Evolutionary conservation across 805 yeast species (phyloP).

Genomic region (Barnettozyma siamensis): DNA sequence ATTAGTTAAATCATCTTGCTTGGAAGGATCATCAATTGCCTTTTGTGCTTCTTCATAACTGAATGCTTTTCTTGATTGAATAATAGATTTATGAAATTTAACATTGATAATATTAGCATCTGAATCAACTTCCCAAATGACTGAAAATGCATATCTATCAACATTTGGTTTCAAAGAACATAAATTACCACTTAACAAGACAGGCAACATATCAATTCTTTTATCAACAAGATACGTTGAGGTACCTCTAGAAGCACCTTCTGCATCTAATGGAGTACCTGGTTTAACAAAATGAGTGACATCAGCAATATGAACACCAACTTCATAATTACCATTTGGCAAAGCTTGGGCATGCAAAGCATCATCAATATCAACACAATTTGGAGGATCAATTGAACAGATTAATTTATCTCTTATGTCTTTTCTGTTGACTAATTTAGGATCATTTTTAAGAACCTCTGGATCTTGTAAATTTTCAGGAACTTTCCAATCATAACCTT

Average conservation of each 20-base stretch:
- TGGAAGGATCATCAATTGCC: constrained; percentile 73
- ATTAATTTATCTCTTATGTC: constrained; percentile 87
- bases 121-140: constrained; percentile 88
- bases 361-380: constrained; percentile 98
- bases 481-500: constrained; percentile 91
- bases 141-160: constrained; percentile 93
- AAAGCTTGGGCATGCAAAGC: constrained; percentile 83
- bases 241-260: constrained; percentile 96
- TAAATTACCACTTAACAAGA: constrained; percentile 88
- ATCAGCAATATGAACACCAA: constrained; percentile 99
- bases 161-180: constrained; percentile 95
- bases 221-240: constrained; percentile 96
- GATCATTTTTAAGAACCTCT: constrained; percentile 45
- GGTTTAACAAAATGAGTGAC: constrained; percentile 97
- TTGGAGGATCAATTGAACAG: constrained; percentile 96
- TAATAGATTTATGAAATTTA: constrained; percentile 79
- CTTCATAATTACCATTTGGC: constrained; percentile 93
- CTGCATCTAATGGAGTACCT: constrained; percentile 84
- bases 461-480: constrained; percentile 57
- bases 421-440: constrained; percentile 50
- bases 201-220: constrained; percentile 97
- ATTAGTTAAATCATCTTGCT: constrained; percentile 77
- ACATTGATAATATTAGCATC: constrained; percentile 80
- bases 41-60: constrained; percentile 91
- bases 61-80: constrained; percentile 88